Evolutionary conservation across 352 stramenopile species (phyloP), one percentile per base, ranked within the genome.

Genomic region (Phytopythium aichiense): DNA sequence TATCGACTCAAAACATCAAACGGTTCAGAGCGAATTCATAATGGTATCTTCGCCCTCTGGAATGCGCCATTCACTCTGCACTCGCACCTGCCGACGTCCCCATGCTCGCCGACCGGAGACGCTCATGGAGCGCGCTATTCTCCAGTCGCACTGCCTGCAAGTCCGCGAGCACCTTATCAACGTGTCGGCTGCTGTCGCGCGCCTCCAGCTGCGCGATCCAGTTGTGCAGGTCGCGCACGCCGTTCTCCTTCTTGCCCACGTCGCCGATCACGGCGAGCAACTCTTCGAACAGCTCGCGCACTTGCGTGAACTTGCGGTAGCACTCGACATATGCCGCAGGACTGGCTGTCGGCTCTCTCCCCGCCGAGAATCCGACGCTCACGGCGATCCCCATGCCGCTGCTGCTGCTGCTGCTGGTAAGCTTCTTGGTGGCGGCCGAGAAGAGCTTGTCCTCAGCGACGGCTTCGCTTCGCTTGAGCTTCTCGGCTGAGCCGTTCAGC

Each of bases 361-460:
- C 33, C 23, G 52, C 8, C 15, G 52, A 48, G 33, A 58, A 58
- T 0, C 52, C 33, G 31, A 58, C 52, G n/a, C 42, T 53, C 4
- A 48, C 16, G 4, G 25, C 22, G 16, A 60, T 42, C 38, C 57
- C 48, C 8, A 30, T 28, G 31, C 71, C 72, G 3, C 67, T 59
- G 56, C 61, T 77, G 56, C 61, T 77, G 23, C 31, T 65, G 9
- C 53, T 58, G 4, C 16, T 31, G 28, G 28, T 64, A 55, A 73
- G 67, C 40, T 71, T 74, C 37, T 71, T 74, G 33, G 69, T 77
- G 1, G 86, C 81, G 13, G 86, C 84, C 16, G 55, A 77, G 55
- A 85, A 96, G n/a, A 96, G 61, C 25, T 89, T 89, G 48, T 96
- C 89, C 30, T 96, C 89, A 0, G 84, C 79, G 38, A 95, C 73